phyloP scores from a whole-genome alignment of 139 green algal genomes.

The Chlamydomonas incerta region DNA sequence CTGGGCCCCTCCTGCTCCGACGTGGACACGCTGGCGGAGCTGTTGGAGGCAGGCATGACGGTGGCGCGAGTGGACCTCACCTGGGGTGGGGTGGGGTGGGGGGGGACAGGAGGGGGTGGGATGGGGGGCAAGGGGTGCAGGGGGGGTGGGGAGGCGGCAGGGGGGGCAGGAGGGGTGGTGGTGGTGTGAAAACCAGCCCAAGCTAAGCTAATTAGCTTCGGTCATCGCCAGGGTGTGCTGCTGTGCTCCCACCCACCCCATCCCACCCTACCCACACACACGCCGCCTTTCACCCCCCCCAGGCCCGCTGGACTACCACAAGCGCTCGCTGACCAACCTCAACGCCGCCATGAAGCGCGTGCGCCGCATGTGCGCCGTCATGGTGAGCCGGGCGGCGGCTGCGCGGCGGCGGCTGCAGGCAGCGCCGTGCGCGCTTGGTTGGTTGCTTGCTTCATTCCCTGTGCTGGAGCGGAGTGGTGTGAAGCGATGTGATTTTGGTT shows the following conservation, averaged over 20 bases:
- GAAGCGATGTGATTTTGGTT: no score
- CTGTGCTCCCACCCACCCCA: no score
- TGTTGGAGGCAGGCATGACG: constrained; percentile 83
- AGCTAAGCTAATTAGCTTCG: no score
- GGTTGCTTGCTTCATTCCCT: no score
- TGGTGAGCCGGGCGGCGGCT: constrained; percentile 48
- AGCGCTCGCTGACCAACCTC: constrained; percentile 77
- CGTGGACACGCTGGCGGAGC: constrained; percentile 65
- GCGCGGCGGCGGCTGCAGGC: neutral
- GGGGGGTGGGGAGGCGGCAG: no score
- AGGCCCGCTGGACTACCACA: constrained; percentile 71
- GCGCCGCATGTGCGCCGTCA: constrained; percentile 78
- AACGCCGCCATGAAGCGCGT: constrained; percentile 69
- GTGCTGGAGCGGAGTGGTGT: no score
- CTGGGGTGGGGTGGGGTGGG: constrained; percentile 36
- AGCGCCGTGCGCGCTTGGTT: neutral
- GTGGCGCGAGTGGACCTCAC: constrained; percentile 64
- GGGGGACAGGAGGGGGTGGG: neutral
- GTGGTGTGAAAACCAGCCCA: no score
- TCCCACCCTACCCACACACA: no score
- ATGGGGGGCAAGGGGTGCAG: no score
- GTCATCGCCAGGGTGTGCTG: no score
- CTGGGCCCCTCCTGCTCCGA: constrained; percentile 65
- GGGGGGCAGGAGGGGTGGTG: no score
- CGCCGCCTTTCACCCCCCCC: no score